Evolutionary conservation across 1,284 basidiomycete genomes (phyloP), one percentile per base, ranked within the genome.

Genomic region (Microbotryomycetes sp.): DNA sequence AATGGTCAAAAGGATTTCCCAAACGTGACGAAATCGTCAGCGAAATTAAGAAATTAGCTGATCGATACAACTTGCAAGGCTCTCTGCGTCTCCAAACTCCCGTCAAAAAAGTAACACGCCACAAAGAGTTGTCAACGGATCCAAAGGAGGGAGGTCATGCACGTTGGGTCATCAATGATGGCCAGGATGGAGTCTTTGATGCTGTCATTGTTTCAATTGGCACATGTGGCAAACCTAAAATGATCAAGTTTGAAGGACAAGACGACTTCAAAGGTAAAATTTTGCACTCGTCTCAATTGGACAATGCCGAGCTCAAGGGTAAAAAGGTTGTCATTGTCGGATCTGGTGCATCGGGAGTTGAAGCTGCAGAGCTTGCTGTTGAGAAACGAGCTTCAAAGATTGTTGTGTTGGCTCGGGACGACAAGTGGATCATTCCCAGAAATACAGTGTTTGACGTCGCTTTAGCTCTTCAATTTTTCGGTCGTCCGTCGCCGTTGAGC

Each of bases 281-380:
- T n/a, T 68, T 83, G 2, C 84, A 85, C 69, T 84, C 83, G 0
- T 81, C 80, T 0, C 75, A 83, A 66, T 79, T 85, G 12, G 80
- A 81, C 64, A 70, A 77, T 6, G 68, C 74, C 3, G 74, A 76
- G 19, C 72, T 76, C 51, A 65, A 72, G 53, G 82, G 79, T 0
- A 83, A 83, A 74, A 79, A 76, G 19, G 75, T 83, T 3, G 76
- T 81, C 14, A 77, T 84, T 2, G 76, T 86, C 26, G 84, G 84
- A 0, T 80, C 80, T 46, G 83, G 83, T 0, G 84, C 84, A 0
- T 82, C 80, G 53, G 83, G 81, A 7, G 81, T 85, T 19, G 84
- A 85, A 68, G 81, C 83, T 1, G 81, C 83, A n/a, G 83, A 85
- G 68, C 79, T 80, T 2, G 80, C 80, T 1, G 71, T 82, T 1